These are phyloP conservation scores for Neodidymelliopsis sp. DNA, from an alignment of 2,329 filamentous ascomycete genomes.

Conservation along the genomic window DNA sequence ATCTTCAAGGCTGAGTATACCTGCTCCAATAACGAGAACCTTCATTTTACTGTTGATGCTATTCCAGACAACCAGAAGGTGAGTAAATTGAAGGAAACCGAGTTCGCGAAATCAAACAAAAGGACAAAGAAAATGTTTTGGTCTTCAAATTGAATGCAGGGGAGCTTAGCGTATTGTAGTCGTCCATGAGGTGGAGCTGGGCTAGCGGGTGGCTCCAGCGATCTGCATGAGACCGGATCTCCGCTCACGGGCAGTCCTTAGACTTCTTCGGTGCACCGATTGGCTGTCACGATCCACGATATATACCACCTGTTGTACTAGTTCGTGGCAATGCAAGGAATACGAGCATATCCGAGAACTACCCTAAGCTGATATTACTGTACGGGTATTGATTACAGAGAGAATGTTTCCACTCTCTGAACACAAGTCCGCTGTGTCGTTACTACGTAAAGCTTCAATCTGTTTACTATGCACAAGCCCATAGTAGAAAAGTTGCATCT, in stretches of 20 bases:
- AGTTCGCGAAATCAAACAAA: too few species aligned
- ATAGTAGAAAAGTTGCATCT: background rate
- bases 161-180: conserved; percentile 7
- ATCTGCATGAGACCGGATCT: conserved; percentile 28
- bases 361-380: too few species aligned
- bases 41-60: conserved; percentile 23
- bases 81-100: too few species aligned
- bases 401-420: too few species aligned
- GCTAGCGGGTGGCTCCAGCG: conserved; percentile 16
- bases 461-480: background rate
- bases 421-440: too few species aligned
- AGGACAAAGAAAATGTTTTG: background rate
- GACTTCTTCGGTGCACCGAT: background rate
- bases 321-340: too few species aligned
- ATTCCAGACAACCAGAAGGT: background rate
- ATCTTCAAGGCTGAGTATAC: conserved; percentile 4
- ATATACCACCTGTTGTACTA: background rate
- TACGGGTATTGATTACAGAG: too few species aligned
- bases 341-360: too few species aligned
- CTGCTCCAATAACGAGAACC: conserved; percentile 37
- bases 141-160: conserved; percentile 6
- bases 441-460: too few species aligned
- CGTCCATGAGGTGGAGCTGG: conserved; percentile 13
- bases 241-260: conserved; percentile 20
- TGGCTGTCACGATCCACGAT: conserved; percentile 2